Conservation (phyloP, 73 alveolate genomes). For the Chromera velia region DNA sequence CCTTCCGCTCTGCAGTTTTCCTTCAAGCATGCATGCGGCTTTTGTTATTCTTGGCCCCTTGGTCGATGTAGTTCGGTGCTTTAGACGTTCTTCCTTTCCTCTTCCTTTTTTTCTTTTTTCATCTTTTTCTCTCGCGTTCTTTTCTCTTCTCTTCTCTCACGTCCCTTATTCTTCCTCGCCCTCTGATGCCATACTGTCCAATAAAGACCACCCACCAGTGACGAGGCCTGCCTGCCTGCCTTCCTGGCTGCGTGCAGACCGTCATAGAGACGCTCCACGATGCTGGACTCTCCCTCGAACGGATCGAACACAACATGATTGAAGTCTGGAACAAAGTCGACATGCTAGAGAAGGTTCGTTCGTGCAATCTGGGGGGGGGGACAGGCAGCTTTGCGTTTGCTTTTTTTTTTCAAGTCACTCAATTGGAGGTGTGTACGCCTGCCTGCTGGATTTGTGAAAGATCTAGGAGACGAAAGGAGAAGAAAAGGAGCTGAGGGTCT, state of each 20-base stretch:
- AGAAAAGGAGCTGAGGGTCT: neutral
- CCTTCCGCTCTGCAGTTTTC: too few species aligned
- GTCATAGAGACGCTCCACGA: neutral
- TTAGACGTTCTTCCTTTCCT: neutral
- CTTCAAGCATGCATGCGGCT: too few species aligned
- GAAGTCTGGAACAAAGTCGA: constrained; percentile 42
- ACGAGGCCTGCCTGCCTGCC: neutral
- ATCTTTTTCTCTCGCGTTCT: too few species aligned
- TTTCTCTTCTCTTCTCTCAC: too few species aligned
- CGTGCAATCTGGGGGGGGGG: too few species aligned
- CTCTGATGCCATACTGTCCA: neutral
- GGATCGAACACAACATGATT: neutral
- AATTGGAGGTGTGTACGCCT: too few species aligned
- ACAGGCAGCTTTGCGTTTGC: too few species aligned
- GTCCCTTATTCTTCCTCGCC: neutral
- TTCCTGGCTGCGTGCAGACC: neutral
- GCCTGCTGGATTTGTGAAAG: too few species aligned
- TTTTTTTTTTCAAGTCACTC: too few species aligned
- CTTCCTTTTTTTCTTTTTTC: too few species aligned
- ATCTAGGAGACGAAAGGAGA: too few species aligned
- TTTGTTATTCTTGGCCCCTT: too few species aligned
- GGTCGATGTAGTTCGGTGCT: neutral
- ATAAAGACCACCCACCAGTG: neutral
- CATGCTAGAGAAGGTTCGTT: neutral
- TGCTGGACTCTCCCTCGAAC: neutral